A percentile compares a stretch with the other conserved stretches of the same genome.
Evolutionary conservation across 495 filamentous ascomycete species (phyloP).

Genomic region (Podospora sp.): DNA sequence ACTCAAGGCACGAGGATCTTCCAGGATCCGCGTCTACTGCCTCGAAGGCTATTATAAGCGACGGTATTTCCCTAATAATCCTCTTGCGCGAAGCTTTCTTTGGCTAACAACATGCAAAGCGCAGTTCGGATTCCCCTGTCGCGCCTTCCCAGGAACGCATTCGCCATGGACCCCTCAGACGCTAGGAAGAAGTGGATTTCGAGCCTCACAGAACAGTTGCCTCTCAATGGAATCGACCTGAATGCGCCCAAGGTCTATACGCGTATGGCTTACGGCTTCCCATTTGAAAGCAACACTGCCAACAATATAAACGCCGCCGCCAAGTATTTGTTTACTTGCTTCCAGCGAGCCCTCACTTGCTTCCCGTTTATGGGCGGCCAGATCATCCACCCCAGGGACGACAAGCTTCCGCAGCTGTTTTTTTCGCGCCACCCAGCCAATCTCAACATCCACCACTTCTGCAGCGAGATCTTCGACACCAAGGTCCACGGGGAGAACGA

Average conservation of each 20-base stretch:
- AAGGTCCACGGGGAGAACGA: neutral
- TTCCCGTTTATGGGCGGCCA: slow-evolving; percentile 12
- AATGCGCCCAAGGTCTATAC: slow-evolving; percentile 6
- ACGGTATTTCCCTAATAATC: too few relatives aligned
- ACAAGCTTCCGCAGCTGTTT: neutral
- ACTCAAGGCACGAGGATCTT: too few relatives aligned
- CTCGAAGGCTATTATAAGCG: too few relatives aligned
- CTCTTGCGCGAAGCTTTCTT: too few relatives aligned
- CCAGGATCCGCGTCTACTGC: too few relatives aligned
- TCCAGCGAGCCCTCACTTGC: neutral
- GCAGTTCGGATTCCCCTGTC: neutral
- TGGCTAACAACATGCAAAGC: too few relatives aligned
- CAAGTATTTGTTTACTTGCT: neutral
- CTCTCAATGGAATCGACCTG: slow-evolving; percentile 2
- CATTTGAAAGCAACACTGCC: neutral
- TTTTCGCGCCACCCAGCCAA: neutral
- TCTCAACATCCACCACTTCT: neutral
- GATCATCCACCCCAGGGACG: neutral
- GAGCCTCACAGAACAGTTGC: neutral
- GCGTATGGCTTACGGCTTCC: slow-evolving; percentile 4
- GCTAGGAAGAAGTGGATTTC: neutral
- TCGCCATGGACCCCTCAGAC: neutral
- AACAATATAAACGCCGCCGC: neutral
- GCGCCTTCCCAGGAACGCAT: neutral
- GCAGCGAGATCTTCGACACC: neutral